Evolutionary conservation across 768 basidiomycete species (phyloP).

Genomic region (Mycena galopus): DNA sequence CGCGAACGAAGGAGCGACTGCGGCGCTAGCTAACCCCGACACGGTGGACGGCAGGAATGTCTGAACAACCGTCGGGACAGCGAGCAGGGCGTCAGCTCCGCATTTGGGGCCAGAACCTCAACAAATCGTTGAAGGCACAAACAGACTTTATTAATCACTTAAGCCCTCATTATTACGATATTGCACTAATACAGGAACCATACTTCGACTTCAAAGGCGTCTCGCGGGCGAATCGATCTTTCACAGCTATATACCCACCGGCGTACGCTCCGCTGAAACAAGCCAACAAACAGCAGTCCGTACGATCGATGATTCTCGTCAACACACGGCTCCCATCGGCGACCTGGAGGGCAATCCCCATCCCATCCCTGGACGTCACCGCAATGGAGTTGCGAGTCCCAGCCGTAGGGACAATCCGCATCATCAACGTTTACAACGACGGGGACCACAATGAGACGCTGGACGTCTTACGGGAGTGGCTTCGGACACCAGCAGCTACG

Average conservation of each 20-base stretch:
- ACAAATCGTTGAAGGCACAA: conserved; percentile 38
- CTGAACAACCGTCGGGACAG: rapidly evolving
- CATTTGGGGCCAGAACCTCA: conserved; percentile 44
- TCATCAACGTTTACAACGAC: conserved; percentile 44
- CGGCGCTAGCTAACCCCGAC: neutral
- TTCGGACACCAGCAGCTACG: neutral
- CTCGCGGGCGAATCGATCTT: conserved; percentile 30
- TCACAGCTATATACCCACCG: conserved; percentile 42
- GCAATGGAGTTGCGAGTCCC: conserved; percentile 32
- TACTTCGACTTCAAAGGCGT: conserved; percentile 15
- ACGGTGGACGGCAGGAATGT: neutral
- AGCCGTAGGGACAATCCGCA: conserved; percentile 36
- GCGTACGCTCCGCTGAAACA: too few species aligned
- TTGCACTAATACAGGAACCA: conserved; percentile 36
- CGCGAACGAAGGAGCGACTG: too few species aligned
- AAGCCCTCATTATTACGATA: conserved; percentile 31
- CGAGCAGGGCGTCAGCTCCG: conserved; percentile 1
- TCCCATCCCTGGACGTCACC: conserved; percentile 31
- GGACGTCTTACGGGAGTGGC: neutral
- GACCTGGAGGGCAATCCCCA: neutral
- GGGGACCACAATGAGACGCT: conserved; percentile 21
- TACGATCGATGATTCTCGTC: conserved; percentile 20
- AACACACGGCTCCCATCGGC: conserved; percentile 1
- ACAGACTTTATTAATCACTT: conserved; percentile 12
- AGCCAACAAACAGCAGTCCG: neutral